Evolutionary conservation across 148 eudicot genomes (phyloP), one percentile per base, ranked within the genome.

Genomic region (Dysphania ambrosioides): DNA sequence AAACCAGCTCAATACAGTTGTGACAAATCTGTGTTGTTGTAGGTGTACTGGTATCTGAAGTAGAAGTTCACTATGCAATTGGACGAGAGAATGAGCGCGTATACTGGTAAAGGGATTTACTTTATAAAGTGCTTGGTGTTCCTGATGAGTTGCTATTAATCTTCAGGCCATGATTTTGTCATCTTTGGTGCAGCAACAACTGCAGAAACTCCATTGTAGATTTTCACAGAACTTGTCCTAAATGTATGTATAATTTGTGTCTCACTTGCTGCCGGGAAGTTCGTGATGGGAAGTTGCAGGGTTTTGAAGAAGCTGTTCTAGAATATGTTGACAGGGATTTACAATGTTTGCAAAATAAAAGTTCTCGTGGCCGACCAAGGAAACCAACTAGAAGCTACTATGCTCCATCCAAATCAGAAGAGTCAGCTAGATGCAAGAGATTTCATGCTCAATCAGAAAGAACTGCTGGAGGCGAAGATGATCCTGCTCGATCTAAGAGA

Each of bases 231-330:
- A 88, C 81, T 79, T 90, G 95, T 57, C 80, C 85, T 5, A 27
- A 56, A 13, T 84, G 91, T 66, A 34, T 42, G 64, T 83, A 86
- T 82, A 85, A 88, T 76, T 77, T 88, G 19, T 90, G 95, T 67
- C 83, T 88, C 58, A 64, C 67, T 36, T 90, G 90, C 76, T 90
- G 92, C 77, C 78, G 77, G 26, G 91, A 90, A 81, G 56, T 88
- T 11, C 88, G 90, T 42, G 79, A 72, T 72, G 87, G 87, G 27
- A 60, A 79, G 57, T 78, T 85, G 16, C 82, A 62, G 64, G 82
- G 79, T 66, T 77, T 76, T 56, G 82, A 76, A 36, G 82, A 77
- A 77, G 80, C 80, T 71, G 38, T 40, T 21, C 66, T 80, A 68
- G 74, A 83, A 15, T 77, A 56, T 68, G 58, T 56, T 41, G 77